phyloP scores from a whole-genome alignment of 2,329 filamentous ascomycete genomes.

The Botrytis galanthina region DNA sequence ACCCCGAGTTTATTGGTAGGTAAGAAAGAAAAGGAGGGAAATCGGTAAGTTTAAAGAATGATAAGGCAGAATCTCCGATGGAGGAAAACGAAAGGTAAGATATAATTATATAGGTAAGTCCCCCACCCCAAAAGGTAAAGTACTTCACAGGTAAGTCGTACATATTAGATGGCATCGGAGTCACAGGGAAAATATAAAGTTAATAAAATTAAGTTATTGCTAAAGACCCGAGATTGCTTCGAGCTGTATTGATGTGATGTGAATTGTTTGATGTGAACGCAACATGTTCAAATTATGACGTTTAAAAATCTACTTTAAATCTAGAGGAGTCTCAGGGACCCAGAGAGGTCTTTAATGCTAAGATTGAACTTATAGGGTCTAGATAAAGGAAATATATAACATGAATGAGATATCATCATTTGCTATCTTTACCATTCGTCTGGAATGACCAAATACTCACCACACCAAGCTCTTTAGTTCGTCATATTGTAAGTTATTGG shows the following conservation, averaged over 20 bases:
- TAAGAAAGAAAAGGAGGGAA: not conserved
- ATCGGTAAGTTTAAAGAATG: not conserved
- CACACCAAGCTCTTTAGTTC: not conserved
- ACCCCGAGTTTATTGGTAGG: not conserved
- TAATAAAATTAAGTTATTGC: not conserved
- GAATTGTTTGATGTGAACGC: not conserved
- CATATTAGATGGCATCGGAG: not conserved
- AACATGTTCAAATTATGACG: not conserved
- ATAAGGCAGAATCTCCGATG: not conserved
- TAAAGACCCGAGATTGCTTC: not conserved
- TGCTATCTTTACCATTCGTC: not conserved
- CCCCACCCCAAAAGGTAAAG: not conserved
- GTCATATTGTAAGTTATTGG: rapidly evolving
- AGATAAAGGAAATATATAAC: not conserved
- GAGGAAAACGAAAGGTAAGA: not conserved
- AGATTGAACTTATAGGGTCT: not conserved
- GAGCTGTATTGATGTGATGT: not conserved
- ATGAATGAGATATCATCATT: not conserved
- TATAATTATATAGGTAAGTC: not conserved
- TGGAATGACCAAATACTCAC: not conserved
- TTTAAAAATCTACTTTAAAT: not conserved
- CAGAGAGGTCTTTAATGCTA: not conserved
- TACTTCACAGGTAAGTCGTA: not conserved
- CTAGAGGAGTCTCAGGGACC: rapidly evolving
- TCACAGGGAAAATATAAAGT: not conserved